Evolutionary conservation across 371 early-diverging fungal genomes (phyloP).

Genomic region (Mucor velutinosus): DNA sequence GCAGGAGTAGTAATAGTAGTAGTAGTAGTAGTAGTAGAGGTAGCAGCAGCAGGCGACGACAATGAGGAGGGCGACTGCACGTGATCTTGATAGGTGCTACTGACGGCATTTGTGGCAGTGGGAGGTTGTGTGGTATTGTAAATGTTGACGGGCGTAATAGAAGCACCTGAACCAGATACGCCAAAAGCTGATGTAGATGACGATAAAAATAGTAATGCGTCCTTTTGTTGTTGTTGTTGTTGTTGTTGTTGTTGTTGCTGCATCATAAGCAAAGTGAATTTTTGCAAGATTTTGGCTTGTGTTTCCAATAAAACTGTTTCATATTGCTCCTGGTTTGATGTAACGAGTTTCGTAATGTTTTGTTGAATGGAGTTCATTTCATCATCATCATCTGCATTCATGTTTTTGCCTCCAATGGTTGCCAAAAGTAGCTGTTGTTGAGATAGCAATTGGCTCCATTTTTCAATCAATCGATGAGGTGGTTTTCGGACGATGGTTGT

Average conservation of each 20-base stretch:
- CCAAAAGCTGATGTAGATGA: background rate
- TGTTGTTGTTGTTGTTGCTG: slow-evolving; percentile 8
- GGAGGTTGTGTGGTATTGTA: background rate
- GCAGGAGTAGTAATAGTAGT: background rate
- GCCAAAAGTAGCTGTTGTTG: slow-evolving; percentile 10
- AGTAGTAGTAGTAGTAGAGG: background rate
- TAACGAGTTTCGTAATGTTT: slow-evolving; percentile 4
- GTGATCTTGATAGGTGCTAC: no score
- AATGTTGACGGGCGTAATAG: background rate
- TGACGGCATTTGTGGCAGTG: no score
- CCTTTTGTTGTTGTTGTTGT: slow-evolving; percentile 9
- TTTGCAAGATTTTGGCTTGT: slow-evolving; percentile 10
- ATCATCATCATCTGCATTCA: background rate
- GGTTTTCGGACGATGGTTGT: background rate
- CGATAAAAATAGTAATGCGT: slow-evolving; percentile 3
- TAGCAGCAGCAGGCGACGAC: background rate
- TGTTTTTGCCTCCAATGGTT: background rate
- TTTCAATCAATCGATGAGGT: background rate
- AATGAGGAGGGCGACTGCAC: no score
- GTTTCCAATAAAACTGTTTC: slow-evolving; percentile 14
- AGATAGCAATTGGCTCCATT: slow-evolving; percentile 12
- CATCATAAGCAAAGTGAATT: slow-evolving; percentile 6
- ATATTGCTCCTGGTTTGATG: slow-evolving; percentile 6
- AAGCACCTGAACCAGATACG: background rate
- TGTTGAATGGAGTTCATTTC: background rate